These are phyloP conservation scores for Populus hybrid DNA, from an alignment of 441 rosid genomes.

Conservation along the genomic window DNA sequence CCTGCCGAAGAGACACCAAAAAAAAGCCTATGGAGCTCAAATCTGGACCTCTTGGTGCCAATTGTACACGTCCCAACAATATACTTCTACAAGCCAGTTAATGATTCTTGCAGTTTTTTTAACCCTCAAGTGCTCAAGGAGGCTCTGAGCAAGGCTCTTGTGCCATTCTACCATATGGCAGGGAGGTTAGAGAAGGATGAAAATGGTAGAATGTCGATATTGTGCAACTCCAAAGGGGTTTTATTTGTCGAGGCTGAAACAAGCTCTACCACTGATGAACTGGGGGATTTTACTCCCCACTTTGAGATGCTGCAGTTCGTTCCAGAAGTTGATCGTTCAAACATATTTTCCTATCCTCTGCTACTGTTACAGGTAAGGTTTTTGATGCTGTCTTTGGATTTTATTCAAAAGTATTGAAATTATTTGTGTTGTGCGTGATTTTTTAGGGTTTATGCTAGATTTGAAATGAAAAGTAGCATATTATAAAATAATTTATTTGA, in stretches of 20 bases:
- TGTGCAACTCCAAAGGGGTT: background rate
- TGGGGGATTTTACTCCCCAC: constrained; percentile 1
- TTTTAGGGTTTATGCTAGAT: too few species aligned
- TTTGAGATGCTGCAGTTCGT: background rate
- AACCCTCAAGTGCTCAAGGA: background rate
- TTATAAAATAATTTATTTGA: too few species aligned
- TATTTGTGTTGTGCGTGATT: too few species aligned
- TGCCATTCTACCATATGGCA: constrained; percentile 4
- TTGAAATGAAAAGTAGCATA: too few species aligned
- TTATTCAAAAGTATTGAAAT: too few species aligned
- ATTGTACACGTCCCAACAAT: background rate
- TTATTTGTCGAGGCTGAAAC: constrained; percentile 4
- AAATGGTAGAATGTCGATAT: background rate
- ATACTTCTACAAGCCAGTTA: constrained; percentile 4
- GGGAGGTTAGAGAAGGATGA: constrained; percentile 4
- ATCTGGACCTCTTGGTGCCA: constrained; percentile 9
- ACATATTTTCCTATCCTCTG: constrained; percentile 5
- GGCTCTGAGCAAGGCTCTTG: constrained; percentile 6
- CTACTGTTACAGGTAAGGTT: background rate
- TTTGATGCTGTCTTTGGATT: background rate
- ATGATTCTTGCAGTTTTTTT: background rate
- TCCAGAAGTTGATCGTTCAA: background rate
- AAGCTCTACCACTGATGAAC: background rate
- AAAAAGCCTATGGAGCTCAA: background rate
- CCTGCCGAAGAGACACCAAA: background rate